Evolutionary conservation across 306 rosid genomes (phyloP), one percentile per base, ranked within the genome.

Genomic region (Arachis stenosperma): DNA sequence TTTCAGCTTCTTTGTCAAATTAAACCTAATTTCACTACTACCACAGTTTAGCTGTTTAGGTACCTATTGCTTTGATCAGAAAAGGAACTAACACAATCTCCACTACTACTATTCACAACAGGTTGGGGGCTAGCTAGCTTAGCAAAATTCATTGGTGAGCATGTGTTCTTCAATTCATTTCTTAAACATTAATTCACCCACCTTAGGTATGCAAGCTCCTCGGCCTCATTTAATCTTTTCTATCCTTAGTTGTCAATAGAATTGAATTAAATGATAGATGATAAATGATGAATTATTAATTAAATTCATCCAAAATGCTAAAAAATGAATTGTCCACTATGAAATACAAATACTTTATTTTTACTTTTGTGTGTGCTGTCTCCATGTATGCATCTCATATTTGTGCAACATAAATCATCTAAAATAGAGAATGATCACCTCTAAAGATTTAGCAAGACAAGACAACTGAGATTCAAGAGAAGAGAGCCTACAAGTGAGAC

Each of bases 141-240:
- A 44, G 81, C 92, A 44, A 89, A 82, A 85, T 78, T 81, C 12
- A 53, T 57, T 7, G 81, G 40, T 41, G 95, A 81, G 80, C 88
- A 85, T 37, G 98, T 85, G 65, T 83, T 89, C 75, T 89, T 88
- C 84, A 94, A 83, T 81, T 94, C 98, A 6, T 71, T 94, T 80
- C 91, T 69, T 62, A 94, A 75, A 78, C 98, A 94, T 12, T 97
- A 89, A 83, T 94, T 94, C 47, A 94, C 98, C 98, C 97, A 94
- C 73, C 97, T 91, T 69, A 94, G 87, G 73, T 94, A 94, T 12
- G 98, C 98, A 59, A 94, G 96, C 78, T 94, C 98, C 81, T 94
- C 98, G 69, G 91, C 98, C 77, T 94, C 98, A 81, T 92, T 89
- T 55, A 94, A 73, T 78, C 98, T 55, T 52, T 29, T 30, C 61